phyloP scores from a whole-genome alignment of 1,284 basidiomycete genomes.

The Coniferiporia weirii region DNA sequence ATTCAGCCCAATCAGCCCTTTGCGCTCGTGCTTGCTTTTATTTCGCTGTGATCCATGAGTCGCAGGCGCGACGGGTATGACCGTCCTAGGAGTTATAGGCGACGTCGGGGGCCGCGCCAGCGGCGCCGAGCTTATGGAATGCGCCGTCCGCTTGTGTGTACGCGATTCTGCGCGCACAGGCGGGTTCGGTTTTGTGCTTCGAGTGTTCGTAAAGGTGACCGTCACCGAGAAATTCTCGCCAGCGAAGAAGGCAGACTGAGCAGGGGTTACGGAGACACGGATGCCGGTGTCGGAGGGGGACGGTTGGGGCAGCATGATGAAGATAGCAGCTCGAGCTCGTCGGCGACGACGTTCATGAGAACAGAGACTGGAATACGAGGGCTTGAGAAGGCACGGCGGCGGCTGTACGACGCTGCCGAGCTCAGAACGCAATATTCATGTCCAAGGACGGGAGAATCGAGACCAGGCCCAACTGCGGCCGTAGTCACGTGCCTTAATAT shows the following conservation, averaged over 20 bases:
- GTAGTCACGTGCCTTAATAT: too few species aligned
- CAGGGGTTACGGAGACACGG: constrained; percentile 66
- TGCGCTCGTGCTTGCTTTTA: constrained; percentile 3
- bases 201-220: constrained; percentile 84
- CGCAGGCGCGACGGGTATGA: constrained; percentile 27
- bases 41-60: constrained; percentile 20
- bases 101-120: constrained; percentile 72
- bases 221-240: constrained; percentile 83
- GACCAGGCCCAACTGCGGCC: too few species aligned
- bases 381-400: not conserved
- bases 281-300: constrained; percentile 28
- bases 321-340: not conserved
- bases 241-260: constrained; percentile 88
- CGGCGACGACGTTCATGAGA: not conserved
- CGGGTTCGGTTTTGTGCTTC: constrained; percentile 31
- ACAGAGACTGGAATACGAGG: not conserved
- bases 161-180: constrained; percentile 27
- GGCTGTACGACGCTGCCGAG: not conserved
- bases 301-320: not conserved
- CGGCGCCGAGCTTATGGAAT: constrained; percentile 72
- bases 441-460: too few species aligned
- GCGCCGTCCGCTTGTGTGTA: constrained; percentile 59
- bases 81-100: constrained; percentile 55
- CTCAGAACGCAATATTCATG: not conserved
- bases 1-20: constrained; percentile 16